Conservation (phyloP, 495 filamentous ascomycete species). For the Talaromyces thailandensis region DNA sequence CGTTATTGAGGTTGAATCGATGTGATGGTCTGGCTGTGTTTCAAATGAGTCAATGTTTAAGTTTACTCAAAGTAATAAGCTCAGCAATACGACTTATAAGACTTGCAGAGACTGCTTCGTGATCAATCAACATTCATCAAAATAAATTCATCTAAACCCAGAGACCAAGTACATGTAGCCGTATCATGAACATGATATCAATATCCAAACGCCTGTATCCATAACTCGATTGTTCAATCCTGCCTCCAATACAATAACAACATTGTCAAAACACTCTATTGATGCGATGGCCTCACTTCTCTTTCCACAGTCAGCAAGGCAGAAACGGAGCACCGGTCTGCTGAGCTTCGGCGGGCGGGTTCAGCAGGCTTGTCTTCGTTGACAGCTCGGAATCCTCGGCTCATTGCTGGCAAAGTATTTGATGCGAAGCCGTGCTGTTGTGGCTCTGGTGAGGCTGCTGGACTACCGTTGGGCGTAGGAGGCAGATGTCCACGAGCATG, state of each 20-base stretch:
- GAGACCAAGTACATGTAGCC: background rate
- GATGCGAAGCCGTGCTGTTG: background rate
- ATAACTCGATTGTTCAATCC: background rate
- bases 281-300: slow-evolving; percentile 6
- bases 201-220: background rate
- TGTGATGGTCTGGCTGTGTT: too few relatives aligned
- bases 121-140: background rate
- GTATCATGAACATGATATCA: background rate
- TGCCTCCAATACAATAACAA: background rate
- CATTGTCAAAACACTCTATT: background rate
- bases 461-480: slow-evolving; percentile 10
- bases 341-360: background rate
- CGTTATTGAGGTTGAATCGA: too few relatives aligned
- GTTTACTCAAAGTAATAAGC: too few relatives aligned
- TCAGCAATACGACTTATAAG: background rate
- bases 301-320: slow-evolving; percentile 7
- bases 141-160: background rate
- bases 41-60: too few relatives aligned
- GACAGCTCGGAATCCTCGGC: slow-evolving; percentile 5
- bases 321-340: slow-evolving; percentile 9
- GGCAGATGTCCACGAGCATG: background rate
- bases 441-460: slow-evolving; percentile 3
- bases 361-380: background rate
- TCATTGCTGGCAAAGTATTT: background rate
- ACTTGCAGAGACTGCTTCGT: background rate